phyloP scores from a whole-genome alignment of 805 yeast species.

The Tetrapisispora namnaoensis region DNA sequence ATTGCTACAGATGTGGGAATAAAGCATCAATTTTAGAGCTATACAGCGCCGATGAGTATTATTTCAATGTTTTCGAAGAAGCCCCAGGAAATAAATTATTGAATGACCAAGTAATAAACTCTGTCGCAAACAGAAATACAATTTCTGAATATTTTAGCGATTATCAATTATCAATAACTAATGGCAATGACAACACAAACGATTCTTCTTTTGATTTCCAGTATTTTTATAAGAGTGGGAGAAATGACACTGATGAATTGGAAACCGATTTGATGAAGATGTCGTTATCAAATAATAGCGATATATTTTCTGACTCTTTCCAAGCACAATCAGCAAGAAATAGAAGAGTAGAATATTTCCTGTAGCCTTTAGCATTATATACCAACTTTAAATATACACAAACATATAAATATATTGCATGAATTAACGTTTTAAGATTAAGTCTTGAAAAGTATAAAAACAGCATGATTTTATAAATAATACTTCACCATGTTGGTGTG shows the following conservation, averaged over 20 bases:
- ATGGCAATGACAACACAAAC: not conserved
- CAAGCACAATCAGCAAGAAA: constrained; percentile 26
- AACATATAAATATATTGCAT: not conserved
- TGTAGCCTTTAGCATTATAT: constrained; percentile 7
- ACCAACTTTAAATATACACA: not conserved
- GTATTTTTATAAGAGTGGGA: not conserved
- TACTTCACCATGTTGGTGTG: too few relatives aligned
- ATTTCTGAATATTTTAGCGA: constrained; percentile 16
- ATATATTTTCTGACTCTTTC: constrained; percentile 26
- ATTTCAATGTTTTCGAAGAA: constrained; percentile 91
- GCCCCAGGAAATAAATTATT: constrained; percentile 74
- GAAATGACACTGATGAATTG: not conserved
- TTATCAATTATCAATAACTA: not conserved
- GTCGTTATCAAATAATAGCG: constrained; percentile 5
- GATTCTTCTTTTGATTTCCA: not conserved
- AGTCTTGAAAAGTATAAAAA: too few relatives aligned
- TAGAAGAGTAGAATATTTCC: constrained; percentile 28
- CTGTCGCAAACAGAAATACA: constrained; percentile 11
- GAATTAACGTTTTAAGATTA: too few relatives aligned
- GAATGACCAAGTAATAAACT: constrained; percentile 2
- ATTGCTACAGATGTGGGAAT: constrained; percentile 94
- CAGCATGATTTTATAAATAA: too few relatives aligned
- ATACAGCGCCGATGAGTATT: constrained; percentile 52
- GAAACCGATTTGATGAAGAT: constrained; percentile 1
- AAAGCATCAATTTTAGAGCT: constrained; percentile 95